A percentile compares a stretch with the other conserved stretches of the same genome.
Conservation (phyloP, 345 rosid species). For the Carallia pectinifolia region DNA sequence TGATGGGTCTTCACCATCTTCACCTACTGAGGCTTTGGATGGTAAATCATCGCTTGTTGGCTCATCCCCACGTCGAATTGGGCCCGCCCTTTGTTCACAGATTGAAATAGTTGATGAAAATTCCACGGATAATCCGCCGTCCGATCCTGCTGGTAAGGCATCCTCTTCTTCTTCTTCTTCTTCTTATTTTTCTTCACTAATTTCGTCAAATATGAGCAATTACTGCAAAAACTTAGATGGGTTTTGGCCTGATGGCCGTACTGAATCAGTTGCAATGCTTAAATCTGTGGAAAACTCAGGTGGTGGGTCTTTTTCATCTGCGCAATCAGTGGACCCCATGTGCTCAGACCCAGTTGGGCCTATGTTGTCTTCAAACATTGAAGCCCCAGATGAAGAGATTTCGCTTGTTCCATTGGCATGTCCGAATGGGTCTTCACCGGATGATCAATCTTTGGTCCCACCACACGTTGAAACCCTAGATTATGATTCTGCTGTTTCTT, state of each 20-base stretch:
- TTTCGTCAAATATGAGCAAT: neutral
- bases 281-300: neutral
- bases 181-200: neutral
- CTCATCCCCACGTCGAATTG: neutral
- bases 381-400: neutral
- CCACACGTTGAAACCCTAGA: neutral
- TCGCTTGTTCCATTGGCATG: neutral
- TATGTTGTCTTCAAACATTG: neutral
- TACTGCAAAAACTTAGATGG: neutral
- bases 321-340: no score
- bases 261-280: neutral
- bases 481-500: conserved; percentile 6
- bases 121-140: neutral
- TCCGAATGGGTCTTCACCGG: neutral
- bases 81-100: neutral
- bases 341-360: neutral
- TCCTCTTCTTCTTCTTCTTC: neutral
- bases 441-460: no score
- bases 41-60: neutral
- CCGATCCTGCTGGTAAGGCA: neutral
- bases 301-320: no score
- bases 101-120: neutral
- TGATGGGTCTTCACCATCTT: conserved; percentile 4
- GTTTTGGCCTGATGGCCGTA: neutral
- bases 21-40: neutral